Conservation (phyloP, 768 basidiomycete species). For the Mycena leptocephala region DNA sequence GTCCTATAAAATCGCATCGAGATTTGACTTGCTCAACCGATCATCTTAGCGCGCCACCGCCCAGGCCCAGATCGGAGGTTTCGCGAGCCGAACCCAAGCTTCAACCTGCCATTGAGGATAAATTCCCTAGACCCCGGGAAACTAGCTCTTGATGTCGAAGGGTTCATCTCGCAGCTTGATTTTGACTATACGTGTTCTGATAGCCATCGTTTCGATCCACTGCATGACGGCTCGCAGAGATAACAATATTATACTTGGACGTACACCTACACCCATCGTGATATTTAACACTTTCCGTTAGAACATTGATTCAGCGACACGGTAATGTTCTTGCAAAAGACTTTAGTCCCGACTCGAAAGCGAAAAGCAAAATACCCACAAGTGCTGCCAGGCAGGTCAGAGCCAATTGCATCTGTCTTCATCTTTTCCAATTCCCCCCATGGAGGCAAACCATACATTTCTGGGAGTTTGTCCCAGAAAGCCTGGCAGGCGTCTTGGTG, state of each 20-base stretch:
- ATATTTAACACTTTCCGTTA: too few relatives aligned
- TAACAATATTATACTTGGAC: not conserved
- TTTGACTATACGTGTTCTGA: not conserved
- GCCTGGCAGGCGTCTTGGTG: not conserved
- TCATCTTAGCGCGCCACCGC: not conserved
- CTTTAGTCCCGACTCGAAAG: not conserved
- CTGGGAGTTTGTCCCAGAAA: conserved; percentile 14
- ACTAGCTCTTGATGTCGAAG: not conserved
- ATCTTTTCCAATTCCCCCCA: conserved; percentile 14
- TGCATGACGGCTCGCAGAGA: not conserved
- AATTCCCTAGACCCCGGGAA: not conserved
- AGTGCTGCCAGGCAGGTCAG: not conserved
- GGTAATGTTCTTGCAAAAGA: not conserved
- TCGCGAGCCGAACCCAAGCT: not conserved
- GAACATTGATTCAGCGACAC: too few relatives aligned
- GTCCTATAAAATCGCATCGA: not conserved
- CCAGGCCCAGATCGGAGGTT: not conserved
- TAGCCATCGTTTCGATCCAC: not conserved
- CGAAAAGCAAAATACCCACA: not conserved
- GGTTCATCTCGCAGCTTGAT: not conserved
- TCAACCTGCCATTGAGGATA: not conserved
- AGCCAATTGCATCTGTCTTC: not conserved
- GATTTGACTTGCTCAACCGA: not conserved
- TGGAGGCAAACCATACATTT: not conserved
- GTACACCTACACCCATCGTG: too few relatives aligned